Base-by-base conservation (phyloP, 2,329 filamentous ascomycete species). In the Coniochaeta hoffmannii region DNA sequence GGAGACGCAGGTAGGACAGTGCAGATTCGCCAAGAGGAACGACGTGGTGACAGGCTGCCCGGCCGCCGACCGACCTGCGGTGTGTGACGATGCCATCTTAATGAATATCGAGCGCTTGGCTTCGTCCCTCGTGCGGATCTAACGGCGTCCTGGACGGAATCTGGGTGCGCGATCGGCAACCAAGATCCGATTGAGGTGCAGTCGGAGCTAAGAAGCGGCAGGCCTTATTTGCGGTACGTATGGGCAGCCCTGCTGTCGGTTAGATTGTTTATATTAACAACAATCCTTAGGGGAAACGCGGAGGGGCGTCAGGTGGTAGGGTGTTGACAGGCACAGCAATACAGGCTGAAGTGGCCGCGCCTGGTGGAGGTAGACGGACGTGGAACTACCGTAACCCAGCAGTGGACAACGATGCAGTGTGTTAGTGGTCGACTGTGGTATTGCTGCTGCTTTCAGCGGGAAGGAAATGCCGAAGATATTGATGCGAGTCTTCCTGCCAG, bases 1-100 rank as follows among this genome's bases (percentile, higher is more conserved):
- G 34, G 81, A 79, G 52, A 89, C 82, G 68, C 88, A 91, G 58
- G 86, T 88, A 14, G 87, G 84, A 71, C 88, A 90, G 70, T 91
- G 88, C n/a, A 91, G 76, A 68, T 91, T 90, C 59, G 79, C 81
- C 62, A 91, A 74, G 58, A 90, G 76, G 64, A 87, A 83, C 32
- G 81, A 85, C 1, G 82, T 86, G 12, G 76, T 80, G 57, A 75
- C 68, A 31, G 49, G 19, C 19, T 19, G n/a, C n/a, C n/a, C 34
- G 28, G 28, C 34, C 15, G 32, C 17, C 49, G 26, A 19, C 51
- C 35, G 26, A 22, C 52, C 35, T 36, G 34, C 24, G 44, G n/a
- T 30, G 44, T 53, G 53, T 6, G 56, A 60, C 38, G 59, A 49
- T 28, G 59, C 54, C 53, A 55, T 59, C 62, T 64, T 65, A 54